Evolutionary conservation across 768 basidiomycete genomes (phyloP), one percentile per base, ranked within the genome.

Genomic region (Boletus vermiculosoides): DNA sequence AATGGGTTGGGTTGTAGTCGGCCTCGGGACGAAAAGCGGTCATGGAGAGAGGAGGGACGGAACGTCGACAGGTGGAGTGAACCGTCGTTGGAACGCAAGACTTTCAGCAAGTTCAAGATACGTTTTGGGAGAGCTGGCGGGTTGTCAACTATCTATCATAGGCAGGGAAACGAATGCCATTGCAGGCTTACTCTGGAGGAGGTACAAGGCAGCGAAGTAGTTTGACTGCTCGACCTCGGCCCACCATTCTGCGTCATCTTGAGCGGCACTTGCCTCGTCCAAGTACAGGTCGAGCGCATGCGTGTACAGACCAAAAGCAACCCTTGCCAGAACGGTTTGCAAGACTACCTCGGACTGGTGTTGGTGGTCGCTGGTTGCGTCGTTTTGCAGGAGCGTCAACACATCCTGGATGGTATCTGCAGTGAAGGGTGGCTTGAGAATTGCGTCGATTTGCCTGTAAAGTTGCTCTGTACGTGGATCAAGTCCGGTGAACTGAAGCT

Each of bases 181-280:
- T 1, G 42, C 6, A 76, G 12, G 30, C 86, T 63, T 66, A 95
- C 92, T 90, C 76, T 94, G 90, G 2, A 95, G 59, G 28, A 95
- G 76, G 71, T 89, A 93, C 66, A 81, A 74, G 4, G 80, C 79
- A 11, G 87, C 78, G 20, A 77, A 80, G 50, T 72, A 61, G 28
- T 76, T 66, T 4, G 88, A 92, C 33, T 83, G 78, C 59, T 87
- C 85, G 41, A 89, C 69, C 30, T 84, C 80, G 16, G 80, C 78
- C 94, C 94, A 98, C 88, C 90, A 97, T 45, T 89, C 83, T 20
- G 90, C 84, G 64, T 94, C 91, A 8, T 78, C 72, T 63, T 94
- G 92, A 13, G 86, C 83, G 34, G 83, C 70, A 10, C 82, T 76
- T 1, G 94, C 90, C 64, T 91, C 84, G 11, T 76, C 66, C 56